Conservation (phyloP, 1,284 basidiomycete genomes). For the Tilletia indica region DNA sequence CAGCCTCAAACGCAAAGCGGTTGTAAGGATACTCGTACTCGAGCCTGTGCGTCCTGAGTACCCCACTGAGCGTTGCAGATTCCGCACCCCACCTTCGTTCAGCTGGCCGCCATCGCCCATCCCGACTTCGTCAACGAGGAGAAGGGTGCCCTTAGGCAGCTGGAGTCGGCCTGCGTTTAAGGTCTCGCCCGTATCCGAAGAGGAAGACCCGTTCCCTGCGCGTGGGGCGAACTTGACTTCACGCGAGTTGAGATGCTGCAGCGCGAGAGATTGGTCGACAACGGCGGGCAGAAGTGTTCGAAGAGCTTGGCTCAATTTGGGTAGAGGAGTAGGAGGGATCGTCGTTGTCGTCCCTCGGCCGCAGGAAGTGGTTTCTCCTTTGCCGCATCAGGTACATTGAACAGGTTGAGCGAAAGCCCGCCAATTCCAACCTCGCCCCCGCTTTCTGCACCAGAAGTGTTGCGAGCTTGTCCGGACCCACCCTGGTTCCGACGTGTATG, state of each 20-base stretch:
- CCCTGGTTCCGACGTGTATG: slow-evolving; percentile 57
- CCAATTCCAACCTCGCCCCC: slow-evolving; percentile 58
- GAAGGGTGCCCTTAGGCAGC: no score
- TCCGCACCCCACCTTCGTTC: no score
- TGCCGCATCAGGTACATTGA: slow-evolving; percentile 32
- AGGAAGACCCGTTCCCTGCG: slow-evolving; percentile 20
- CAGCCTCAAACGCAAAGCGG: no score
- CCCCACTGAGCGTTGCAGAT: no score
- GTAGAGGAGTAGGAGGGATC: slow-evolving; percentile 64
- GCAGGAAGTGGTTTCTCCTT: slow-evolving; percentile 6
- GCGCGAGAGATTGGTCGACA: slow-evolving; percentile 60
- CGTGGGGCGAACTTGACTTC: slow-evolving; percentile 34
- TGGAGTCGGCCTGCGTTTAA: no score
- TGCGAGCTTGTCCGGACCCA: not conserved
- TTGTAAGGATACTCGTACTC: no score
- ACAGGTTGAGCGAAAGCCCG: slow-evolving; percentile 64
- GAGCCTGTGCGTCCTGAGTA: no score
- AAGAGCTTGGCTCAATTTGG: slow-evolving; percentile 61
- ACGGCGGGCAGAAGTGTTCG: slow-evolving; percentile 62
- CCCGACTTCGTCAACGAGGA: no score
- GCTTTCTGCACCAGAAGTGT: not conserved
- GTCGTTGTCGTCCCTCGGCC: not conserved
- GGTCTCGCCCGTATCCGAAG: no score
- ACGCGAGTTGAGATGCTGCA: slow-evolving; percentile 62
- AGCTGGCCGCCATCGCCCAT: no score